Conservation (phyloP, 768 basidiomycete species). For the Naganishia vishniacii region DNA sequence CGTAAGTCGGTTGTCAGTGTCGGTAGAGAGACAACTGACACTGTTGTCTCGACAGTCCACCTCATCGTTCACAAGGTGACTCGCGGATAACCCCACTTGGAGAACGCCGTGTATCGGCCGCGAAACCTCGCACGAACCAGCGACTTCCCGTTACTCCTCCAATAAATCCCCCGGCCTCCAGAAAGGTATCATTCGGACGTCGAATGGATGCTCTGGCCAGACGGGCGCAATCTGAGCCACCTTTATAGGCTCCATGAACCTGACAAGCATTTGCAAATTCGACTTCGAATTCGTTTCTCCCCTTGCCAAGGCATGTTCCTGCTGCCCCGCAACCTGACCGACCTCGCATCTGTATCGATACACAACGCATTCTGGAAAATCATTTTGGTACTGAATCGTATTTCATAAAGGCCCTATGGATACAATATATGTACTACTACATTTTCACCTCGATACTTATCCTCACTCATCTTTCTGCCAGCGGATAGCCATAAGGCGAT, state of each 20-base stretch:
- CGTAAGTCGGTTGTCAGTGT: not conserved
- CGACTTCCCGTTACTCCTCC: not conserved
- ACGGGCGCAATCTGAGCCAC: conserved; percentile 17
- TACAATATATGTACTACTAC: not conserved
- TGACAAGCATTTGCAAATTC: not conserved
- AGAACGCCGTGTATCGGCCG: too few relatives aligned
- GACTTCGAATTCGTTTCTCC: not conserved
- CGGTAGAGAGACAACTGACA: not conserved
- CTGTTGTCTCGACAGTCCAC: not conserved
- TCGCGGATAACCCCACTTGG: too few relatives aligned
- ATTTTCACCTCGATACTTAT: not conserved
- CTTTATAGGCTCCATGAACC: not conserved
- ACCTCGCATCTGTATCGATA: not conserved
- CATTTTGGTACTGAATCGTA: not conserved
- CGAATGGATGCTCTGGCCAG: conserved; percentile 1
- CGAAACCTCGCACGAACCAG: too few relatives aligned
- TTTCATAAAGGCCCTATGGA: not conserved
- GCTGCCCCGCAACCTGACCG: too few relatives aligned
- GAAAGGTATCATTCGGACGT: conserved; percentile 8
- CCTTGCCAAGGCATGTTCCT: too few relatives aligned
- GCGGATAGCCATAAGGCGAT: conserved; percentile 8
- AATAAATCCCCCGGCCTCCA: not conserved
- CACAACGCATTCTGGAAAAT: not conserved
- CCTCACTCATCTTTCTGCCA: not conserved
- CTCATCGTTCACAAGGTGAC: not conserved